These are phyloP conservation scores for Podospora anserina DNA, from an alignment of 495 filamentous ascomycete species.

Conservation along the genomic window DNA sequence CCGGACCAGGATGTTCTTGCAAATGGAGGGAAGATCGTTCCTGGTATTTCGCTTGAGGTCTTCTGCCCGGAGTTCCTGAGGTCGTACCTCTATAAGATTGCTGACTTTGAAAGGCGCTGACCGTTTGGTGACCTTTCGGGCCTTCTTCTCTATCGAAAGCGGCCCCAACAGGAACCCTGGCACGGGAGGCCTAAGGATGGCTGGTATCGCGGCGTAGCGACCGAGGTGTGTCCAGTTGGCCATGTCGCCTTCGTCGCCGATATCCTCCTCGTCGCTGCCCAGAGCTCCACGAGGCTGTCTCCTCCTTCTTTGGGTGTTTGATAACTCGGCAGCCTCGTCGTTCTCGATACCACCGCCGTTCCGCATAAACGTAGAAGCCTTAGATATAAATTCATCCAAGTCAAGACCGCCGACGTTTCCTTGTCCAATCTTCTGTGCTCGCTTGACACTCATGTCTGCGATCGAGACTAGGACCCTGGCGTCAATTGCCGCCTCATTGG, in stretches of 20 bases:
- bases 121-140: conserved; percentile 63
- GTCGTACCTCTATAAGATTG: conserved; percentile 63
- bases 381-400: conserved; percentile 89
- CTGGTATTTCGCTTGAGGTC: conserved; percentile 72
- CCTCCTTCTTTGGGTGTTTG: conserved; percentile 46
- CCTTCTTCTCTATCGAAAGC: conserved; percentile 81
- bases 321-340: conserved; percentile 41
- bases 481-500: conserved; percentile 88
- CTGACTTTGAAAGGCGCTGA: conserved; percentile 59
- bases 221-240: conserved; percentile 89
- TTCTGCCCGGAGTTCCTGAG: conserved; percentile 66
- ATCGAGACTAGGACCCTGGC: conserved; percentile 75
- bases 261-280: conserved; percentile 38
- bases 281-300: conserved; percentile 31
- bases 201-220: conserved; percentile 65
- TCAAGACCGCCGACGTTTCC: conserved; percentile 75
- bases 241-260: conserved; percentile 69
- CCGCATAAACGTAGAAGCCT: conserved; percentile 86
- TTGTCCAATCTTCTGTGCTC: conserved; percentile 63
- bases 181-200: conserved; percentile 69
- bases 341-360: conserved; percentile 48
- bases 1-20: conserved; percentile 58
- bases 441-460: conserved; percentile 73
- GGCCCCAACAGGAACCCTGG: conserved; percentile 87
- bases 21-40: conserved; percentile 67